Base-by-base conservation (phyloP, 2,329 filamentous ascomycete genomes). In the Phoma sp. region DNA sequence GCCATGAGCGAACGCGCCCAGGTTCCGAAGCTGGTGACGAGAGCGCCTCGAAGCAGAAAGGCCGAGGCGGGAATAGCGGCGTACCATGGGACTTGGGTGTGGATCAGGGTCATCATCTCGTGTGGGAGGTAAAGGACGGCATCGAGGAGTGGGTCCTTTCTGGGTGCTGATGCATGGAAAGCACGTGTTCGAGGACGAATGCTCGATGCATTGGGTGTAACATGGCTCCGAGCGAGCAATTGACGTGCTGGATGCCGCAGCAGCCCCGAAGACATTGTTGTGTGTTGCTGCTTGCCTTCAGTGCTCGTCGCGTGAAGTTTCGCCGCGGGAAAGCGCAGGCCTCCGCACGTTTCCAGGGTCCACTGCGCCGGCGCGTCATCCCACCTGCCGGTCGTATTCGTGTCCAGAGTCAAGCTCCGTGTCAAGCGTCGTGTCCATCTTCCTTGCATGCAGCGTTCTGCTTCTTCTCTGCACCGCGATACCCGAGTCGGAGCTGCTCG, bases 11-110 rank as follows among this genome's bases (percentile, higher is more conserved):
- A 60, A 62, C 79, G 72, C 53, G 74, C 55, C 59, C 77, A 80
- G 34, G 81, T 67, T 33, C 80, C 68, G 4, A 66, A 68, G 3
- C 82, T 81, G 9, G 82, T 70, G 34, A 80, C 76, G 43, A 85
- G 67, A 6, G 74, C 49, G 15, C 70, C 74, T 40, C 84, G 81
- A 2, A 85, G 74, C 14, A 80, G 42, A 33, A 86, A 64, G 3
- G 84, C 84, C 4, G 82, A 77, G 47, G 84, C 69, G 4, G 84
- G 84, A 34, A 87, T 78, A 17, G 81, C 80, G 11, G 76, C 74
- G 7, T 73, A 80, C 84, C 84, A 87, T 48, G 83, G 77, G 2
- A 86, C 73, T 36, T 77, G 74, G 14, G 76, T 78, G 64, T 86
- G 82, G 74, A 92, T 62, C 21, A 74, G 61, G 49, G 80, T 73